Conservation (phyloP, 2,329 filamentous ascomycete genomes). For the Neonectria hederae region DNA sequence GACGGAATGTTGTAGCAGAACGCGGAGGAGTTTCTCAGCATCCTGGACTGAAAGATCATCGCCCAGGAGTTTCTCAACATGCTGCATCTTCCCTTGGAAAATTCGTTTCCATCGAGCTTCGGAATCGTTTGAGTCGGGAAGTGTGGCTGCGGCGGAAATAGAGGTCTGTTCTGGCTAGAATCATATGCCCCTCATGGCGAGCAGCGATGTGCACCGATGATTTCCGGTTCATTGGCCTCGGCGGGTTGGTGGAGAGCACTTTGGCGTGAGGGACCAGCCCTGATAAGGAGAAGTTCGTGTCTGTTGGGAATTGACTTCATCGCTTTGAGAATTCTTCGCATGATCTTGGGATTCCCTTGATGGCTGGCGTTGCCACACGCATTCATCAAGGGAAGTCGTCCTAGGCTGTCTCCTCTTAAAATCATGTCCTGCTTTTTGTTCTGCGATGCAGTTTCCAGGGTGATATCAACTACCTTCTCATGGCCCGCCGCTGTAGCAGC, state of each 20-base stretch:
- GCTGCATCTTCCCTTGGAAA: not conserved
- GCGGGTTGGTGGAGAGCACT: not conserved
- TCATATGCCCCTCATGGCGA: not conserved
- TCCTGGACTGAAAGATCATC: not conserved
- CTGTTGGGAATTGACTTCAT: constrained; percentile 1
- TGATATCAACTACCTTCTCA: not conserved
- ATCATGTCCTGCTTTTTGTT: not conserved
- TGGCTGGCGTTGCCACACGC: not conserved
- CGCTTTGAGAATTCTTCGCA: not conserved
- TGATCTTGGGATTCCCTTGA: not conserved
- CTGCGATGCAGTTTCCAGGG: not conserved
- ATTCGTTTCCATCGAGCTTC: not conserved
- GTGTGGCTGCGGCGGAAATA: not conserved
- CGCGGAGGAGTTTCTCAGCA: not conserved
- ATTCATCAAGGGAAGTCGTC: not conserved
- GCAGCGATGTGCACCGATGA: constrained; percentile 1
- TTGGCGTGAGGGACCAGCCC: not conserved
- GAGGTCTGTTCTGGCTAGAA: not conserved
- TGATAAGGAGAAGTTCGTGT: not conserved
- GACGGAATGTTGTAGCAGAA: not conserved
- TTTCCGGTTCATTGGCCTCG: constrained; percentile 5
- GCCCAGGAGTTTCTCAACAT: not conserved
- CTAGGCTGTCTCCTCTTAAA: not conserved
- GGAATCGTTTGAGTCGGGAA: not conserved
- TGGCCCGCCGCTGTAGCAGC: not conserved